These are phyloP conservation scores for Apiospora arundinis DNA, from an alignment of 2,329 filamentous ascomycete species.

Conservation along the genomic window DNA sequence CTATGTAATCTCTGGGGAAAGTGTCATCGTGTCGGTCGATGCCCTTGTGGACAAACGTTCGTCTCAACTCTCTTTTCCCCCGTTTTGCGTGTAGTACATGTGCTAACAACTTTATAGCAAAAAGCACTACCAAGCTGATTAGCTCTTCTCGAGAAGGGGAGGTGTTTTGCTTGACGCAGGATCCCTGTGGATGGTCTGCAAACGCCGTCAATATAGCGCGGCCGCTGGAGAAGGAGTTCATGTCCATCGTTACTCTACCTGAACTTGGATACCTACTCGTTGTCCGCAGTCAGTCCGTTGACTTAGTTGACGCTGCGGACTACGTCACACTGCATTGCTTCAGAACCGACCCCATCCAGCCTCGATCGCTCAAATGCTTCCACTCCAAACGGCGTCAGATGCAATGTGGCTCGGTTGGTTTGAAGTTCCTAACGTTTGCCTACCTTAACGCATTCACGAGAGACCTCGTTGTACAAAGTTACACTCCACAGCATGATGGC, in stretches of 20 bases:
- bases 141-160: slow-evolving; percentile 41
- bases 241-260: slow-evolving; percentile 65
- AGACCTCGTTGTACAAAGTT: slow-evolving; percentile 70
- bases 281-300: slow-evolving; percentile 60
- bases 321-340: slow-evolving; percentile 68
- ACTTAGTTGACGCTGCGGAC: slow-evolving; percentile 65
- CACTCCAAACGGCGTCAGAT: slow-evolving; percentile 59
- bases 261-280: slow-evolving; percentile 66
- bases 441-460: slow-evolving; percentile 66
- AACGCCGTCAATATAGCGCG: slow-evolving; percentile 50
- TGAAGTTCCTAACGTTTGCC: slow-evolving; percentile 68
- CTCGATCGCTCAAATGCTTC: slow-evolving; percentile 65
- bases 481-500: slow-evolving; percentile 58
- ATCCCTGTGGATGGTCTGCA: slow-evolving; percentile 56
- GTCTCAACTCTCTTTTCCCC: slow-evolving; percentile 24
- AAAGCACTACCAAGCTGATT: slow-evolving; percentile 39
- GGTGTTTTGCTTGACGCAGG: slow-evolving; percentile 38
- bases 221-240: slow-evolving; percentile 51
- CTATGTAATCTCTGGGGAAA: slow-evolving; percentile 56
- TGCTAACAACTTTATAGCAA: slow-evolving; percentile 26
- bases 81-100: background rate
- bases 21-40: slow-evolving; percentile 57
- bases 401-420: slow-evolving; percentile 59
- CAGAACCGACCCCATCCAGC: slow-evolving; percentile 61
- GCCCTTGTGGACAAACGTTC: slow-evolving; percentile 54